Conservation (phyloP, 2,329 filamentous ascomycete genomes). For the Clonostachys solani region DNA sequence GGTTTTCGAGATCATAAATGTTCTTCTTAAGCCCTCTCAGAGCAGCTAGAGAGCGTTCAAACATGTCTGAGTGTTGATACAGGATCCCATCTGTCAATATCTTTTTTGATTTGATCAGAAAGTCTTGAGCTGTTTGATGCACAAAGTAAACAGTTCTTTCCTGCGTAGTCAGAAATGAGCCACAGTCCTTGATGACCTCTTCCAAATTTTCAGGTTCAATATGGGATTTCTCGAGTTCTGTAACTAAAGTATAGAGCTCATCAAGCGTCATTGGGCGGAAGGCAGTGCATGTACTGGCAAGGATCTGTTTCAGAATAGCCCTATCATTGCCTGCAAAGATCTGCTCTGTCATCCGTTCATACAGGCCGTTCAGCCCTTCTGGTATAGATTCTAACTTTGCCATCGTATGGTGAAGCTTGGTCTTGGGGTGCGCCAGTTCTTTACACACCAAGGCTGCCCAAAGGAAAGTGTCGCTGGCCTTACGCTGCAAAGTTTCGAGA, state of each 20-base stretch:
- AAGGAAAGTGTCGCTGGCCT: slow-evolving; percentile 26
- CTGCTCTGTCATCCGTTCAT: slow-evolving; percentile 25
- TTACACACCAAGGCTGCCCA: slow-evolving; percentile 13
- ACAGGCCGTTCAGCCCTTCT: slow-evolving; percentile 22
- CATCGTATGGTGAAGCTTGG: slow-evolving; percentile 4
- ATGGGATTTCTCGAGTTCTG: slow-evolving; percentile 7
- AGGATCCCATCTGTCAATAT: slow-evolving; percentile 19
- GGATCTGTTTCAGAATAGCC: slow-evolving; percentile 20
- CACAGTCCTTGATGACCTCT: slow-evolving; percentile 24
- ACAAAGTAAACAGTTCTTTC: slow-evolving; percentile 24
- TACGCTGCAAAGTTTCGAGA: slow-evolving; percentile 10
- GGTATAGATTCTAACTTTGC: slow-evolving; percentile 16
- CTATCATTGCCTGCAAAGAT: slow-evolving; percentile 17
- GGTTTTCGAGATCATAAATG: slow-evolving; percentile 22
- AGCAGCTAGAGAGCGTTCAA: slow-evolving; percentile 24
- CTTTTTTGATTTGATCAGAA: slow-evolving; percentile 13
- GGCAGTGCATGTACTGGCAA: slow-evolving; percentile 16
- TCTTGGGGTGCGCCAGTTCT: neutral
- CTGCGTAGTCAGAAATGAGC: slow-evolving; percentile 30
- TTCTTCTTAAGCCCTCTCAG: slow-evolving; percentile 20
- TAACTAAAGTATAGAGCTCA: slow-evolving; percentile 18
- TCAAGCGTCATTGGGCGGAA: slow-evolving; percentile 24
- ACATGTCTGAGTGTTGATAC: slow-evolving; percentile 22
- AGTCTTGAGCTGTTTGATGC: slow-evolving; percentile 39
- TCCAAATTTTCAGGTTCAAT: slow-evolving; percentile 4